Evolutionary conservation across 352 stramenopile genomes (phyloP), one percentile per base, ranked within the genome.

Genomic region (Phytophthora constricta): DNA sequence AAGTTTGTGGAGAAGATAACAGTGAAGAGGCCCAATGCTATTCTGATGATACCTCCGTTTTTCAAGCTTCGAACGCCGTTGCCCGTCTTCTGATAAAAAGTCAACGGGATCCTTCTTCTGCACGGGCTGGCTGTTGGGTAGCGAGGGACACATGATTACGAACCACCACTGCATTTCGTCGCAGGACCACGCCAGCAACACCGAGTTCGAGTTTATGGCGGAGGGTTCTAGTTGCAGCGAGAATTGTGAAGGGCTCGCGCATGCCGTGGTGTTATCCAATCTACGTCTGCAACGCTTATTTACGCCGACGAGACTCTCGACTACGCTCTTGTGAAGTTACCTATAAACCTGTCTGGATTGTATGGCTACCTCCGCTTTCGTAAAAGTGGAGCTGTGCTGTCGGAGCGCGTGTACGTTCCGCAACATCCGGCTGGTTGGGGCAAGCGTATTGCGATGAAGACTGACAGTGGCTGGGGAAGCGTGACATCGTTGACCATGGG

Each of bases 91-190:
- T 89, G 9, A 89, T 87, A 23, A 90, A 59, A 91, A 91, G 56
- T 23, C 42, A 9, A 28, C 48, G 16, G 68, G 72, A 16, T 77
- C 73, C 45, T 88, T 74, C 58, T 91, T 87, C 52, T 95, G 87
- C 54, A 92, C 82, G 4, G 87, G 87, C 13, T 95, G 81, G 82
- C 62, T 95, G 4, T 27, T 92, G 25, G 87, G 87, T 20, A 88
- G 74, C 49, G 80, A 93, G 37, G 85, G 84, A 10, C 85, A 95
- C 58, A 28, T 92, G 31, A 61, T 95, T 28, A 93, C 87, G 25
- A 95, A 95, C 68, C 59, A 92, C 37, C 87, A 95, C 62, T 95
- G 87, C 63, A 92, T 95, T 49, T 68, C 59, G 5, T 71, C 57
- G 13, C 61, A 72, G 41, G 47, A 25, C 22, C 42, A 89, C 31